These are phyloP conservation scores for Hymenoscyphus salicellus DNA, from an alignment of 2,329 filamentous ascomycete species.

Conservation along the genomic window DNA sequence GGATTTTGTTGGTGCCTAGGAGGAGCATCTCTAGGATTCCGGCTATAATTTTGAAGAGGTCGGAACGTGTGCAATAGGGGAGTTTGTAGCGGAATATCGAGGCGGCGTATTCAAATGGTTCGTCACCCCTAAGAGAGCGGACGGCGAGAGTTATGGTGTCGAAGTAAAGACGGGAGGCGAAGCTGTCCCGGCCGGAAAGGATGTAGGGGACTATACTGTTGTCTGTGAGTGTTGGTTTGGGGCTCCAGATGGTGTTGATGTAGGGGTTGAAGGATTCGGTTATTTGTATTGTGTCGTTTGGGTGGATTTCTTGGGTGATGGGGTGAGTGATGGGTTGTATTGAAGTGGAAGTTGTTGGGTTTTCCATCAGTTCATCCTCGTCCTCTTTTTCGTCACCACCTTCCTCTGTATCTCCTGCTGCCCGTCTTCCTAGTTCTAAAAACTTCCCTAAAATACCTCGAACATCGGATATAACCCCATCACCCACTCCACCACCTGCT, in stretches of 20 bases:
- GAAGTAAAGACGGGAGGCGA: conserved; percentile 24
- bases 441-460: conserved; percentile 15
- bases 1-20: conserved; percentile 12
- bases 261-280: conserved; percentile 1
- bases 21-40: conserved; percentile 20
- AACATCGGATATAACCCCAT: conserved; percentile 8
- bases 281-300: background rate
- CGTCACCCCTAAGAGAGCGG: conserved; percentile 12
- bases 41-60: conserved; percentile 7
- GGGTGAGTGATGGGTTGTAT: background rate
- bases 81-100: conserved; percentile 20
- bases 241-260: conserved; percentile 3
- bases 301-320: background rate
- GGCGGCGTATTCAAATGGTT: conserved; percentile 3
- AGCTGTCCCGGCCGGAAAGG: conserved; percentile 20
- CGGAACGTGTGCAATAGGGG: conserved; percentile 1
- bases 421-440: conserved; percentile 13
- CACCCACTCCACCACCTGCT: conserved; percentile 1
- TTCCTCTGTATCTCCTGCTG: conserved; percentile 6
- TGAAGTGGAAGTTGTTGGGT: background rate
- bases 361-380: background rate
- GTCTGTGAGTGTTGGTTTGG: background rate
- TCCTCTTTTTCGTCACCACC: background rate
- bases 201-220: conserved; percentile 18
- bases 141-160: conserved; percentile 13